Evolutionary conservation across 1,139 yeast species (phyloP).

Genomic region (Debaryomyces sp.): DNA sequence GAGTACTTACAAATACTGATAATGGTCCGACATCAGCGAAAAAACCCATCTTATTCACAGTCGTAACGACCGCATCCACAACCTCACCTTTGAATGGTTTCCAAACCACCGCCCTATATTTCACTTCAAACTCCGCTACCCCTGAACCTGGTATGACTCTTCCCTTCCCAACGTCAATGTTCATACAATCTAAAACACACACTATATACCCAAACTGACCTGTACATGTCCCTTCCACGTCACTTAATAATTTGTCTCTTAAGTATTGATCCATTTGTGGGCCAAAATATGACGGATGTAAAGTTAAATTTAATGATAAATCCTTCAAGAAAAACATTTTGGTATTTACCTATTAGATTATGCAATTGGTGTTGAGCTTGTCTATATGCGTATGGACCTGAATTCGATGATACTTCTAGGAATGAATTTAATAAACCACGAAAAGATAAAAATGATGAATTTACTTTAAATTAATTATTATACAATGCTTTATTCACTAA

Average conservation of each 20-base stretch:
- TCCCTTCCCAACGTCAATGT: slow-evolving; percentile 94
- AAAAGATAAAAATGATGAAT: not conserved
- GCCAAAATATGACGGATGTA: slow-evolving; percentile 97
- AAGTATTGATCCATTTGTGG: slow-evolving; percentile 96
- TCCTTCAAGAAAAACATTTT: slow-evolving; percentile 67
- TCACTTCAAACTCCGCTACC: slow-evolving; percentile 94
- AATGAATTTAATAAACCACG: not conserved
- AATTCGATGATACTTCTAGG: not conserved
- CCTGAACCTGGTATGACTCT: slow-evolving; percentile 87
- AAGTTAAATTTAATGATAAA: slow-evolving; percentile 84
- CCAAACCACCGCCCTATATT: slow-evolving; percentile 97
- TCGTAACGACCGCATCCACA: slow-evolving; percentile 93
- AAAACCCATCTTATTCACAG: slow-evolving; percentile 94
- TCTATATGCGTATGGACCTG: not conserved
- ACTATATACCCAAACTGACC: slow-evolving; percentile 98
- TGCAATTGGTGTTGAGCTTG: slow-evolving; percentile 6
- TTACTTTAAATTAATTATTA: not conserved
- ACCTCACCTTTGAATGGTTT: slow-evolving; percentile 98
- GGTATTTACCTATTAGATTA: slow-evolving; percentile 1
- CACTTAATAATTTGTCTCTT: slow-evolving; percentile 85
- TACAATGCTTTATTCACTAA: not conserved
- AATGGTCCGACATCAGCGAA: slow-evolving; percentile 98
- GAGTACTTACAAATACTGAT: slow-evolving; percentile 92
- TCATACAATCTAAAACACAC: slow-evolving; percentile 93
- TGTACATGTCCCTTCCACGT: slow-evolving; percentile 98